Percentiles rank a stretch among this genome's conserved stretches.
phyloP scores from a whole-genome alignment of 2,329 filamentous ascomycete genomes.

The Cercospora sojina region DNA sequence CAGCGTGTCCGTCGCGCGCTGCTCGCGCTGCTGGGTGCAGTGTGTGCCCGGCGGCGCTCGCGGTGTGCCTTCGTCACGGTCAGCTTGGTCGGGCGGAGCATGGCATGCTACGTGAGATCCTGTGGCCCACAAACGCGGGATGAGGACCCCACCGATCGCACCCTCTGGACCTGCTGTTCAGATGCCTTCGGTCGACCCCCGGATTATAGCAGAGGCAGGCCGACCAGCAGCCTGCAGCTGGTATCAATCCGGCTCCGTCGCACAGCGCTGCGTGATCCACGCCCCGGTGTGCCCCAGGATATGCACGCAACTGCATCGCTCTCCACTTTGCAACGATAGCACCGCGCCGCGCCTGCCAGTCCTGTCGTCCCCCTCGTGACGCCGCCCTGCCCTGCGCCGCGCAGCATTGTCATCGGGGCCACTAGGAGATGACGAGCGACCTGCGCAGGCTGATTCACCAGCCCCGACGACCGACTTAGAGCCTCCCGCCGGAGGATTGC shows the following conservation, averaged over 20 bases:
- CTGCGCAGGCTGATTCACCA: conserved; percentile 26
- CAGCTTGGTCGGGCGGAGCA: not conserved
- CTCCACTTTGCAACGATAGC: not conserved
- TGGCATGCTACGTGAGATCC: too few species aligned
- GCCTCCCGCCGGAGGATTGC: conserved; percentile 5
- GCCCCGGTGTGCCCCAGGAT: not conserved
- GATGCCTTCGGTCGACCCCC: not conserved
- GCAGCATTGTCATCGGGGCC: conserved; percentile 4
- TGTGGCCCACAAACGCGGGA: not conserved
- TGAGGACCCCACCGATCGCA: not conserved
- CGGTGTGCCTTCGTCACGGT: not conserved
- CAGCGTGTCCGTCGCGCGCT: not conserved
- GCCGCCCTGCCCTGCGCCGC: not conserved
- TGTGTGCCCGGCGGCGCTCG: not conserved
- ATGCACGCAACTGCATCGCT: not conserved
- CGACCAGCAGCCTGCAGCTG: not conserved
- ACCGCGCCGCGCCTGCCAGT: not conserved
- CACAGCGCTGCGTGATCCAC: not conserved
- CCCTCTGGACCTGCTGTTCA: not conserved
- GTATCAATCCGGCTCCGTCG: not conserved
- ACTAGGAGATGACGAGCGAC: conserved; percentile 24
- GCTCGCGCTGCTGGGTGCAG: not conserved
- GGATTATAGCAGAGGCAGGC: not conserved
- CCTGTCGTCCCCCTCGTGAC: not conserved
- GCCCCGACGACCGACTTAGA: conserved; percentile 18